These are phyloP conservation scores for Flaveria bidentis DNA, from an alignment of 129 eudicot genomes.

Conservation along the genomic window DNA sequence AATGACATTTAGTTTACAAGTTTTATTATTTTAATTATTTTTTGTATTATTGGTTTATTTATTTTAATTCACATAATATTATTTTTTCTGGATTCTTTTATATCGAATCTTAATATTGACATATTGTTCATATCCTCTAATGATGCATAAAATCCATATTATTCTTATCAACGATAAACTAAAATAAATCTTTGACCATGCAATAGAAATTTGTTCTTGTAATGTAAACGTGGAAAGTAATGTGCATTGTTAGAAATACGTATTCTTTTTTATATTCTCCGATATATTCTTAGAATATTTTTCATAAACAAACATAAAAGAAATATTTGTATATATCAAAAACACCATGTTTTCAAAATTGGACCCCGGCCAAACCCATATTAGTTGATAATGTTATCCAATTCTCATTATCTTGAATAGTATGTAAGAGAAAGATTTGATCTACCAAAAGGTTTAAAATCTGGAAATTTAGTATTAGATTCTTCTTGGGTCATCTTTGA, in stretches of 20 bases:
- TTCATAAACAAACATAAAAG: neutral
- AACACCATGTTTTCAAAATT: neutral
- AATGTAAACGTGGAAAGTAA: too few species aligned
- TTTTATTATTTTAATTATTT: too few species aligned
- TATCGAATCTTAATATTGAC: too few species aligned
- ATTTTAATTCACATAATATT: too few species aligned
- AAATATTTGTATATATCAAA: neutral
- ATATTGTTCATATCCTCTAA: too few species aligned
- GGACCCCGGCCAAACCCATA: neutral
- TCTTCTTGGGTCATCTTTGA: conserved; percentile 29
- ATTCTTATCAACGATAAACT: neutral
- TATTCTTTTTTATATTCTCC: neutral
- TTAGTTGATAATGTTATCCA: neutral
- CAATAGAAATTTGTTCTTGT: too few species aligned
- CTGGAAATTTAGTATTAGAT: conserved; percentile 24
- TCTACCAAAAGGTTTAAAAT: conserved; percentile 24
- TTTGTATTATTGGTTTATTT: too few species aligned
- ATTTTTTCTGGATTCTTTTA: too few species aligned
- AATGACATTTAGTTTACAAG: too few species aligned
- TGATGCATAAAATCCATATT: too few species aligned
- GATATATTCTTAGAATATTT: neutral
- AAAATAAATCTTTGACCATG: too few species aligned
- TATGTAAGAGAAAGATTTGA: conserved; percentile 22
- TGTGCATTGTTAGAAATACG: neutral
- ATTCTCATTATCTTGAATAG: conserved; percentile 5